phyloP scores from a whole-genome alignment of 495 filamentous ascomycete species.

The Penicillium canescens region DNA sequence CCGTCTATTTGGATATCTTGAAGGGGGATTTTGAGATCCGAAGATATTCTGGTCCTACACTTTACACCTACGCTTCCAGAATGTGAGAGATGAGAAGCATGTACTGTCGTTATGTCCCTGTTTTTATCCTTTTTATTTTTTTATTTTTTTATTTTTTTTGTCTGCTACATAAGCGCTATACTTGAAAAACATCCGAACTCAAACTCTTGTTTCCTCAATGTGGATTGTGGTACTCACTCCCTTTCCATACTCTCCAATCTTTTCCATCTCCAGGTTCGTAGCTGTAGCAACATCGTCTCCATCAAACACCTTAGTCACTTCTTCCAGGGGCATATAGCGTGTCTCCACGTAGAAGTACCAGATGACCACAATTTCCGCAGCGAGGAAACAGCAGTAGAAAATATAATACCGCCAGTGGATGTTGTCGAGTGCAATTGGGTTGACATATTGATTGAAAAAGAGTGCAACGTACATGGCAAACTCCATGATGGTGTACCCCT shows the following conservation, averaged over 20 bases:
- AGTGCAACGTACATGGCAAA: conserved; percentile 56
- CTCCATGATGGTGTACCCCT: conserved; percentile 68
- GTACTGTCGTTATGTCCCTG: background rate
- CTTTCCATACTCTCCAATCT: background rate
- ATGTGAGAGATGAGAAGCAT: too few relatives aligned
- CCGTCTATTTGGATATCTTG: too few relatives aligned
- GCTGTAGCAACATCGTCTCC: conserved; percentile 23
- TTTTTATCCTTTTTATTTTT: too few relatives aligned
- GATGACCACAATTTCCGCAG: conserved; percentile 57
- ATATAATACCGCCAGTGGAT: conserved; percentile 63
- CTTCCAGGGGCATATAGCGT: conserved; percentile 62
- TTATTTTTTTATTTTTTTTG: too few relatives aligned
- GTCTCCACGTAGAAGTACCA: conserved; percentile 70
- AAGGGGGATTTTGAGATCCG: too few relatives aligned
- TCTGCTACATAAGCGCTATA: too few relatives aligned
- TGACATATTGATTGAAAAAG: conserved; percentile 59
- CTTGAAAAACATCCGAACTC: background rate
- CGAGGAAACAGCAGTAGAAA: conserved; percentile 65
- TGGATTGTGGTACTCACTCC: background rate
- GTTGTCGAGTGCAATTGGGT: conserved; percentile 58
- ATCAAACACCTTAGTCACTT: conserved; percentile 62
- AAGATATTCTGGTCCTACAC: too few relatives aligned
- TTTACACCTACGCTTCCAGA: too few relatives aligned
- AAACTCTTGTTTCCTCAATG: conserved; percentile 1
- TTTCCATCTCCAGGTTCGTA: conserved; percentile 1